Conservation (phyloP, 208 protist species). For the Herpetomonas muscarum region DNA sequence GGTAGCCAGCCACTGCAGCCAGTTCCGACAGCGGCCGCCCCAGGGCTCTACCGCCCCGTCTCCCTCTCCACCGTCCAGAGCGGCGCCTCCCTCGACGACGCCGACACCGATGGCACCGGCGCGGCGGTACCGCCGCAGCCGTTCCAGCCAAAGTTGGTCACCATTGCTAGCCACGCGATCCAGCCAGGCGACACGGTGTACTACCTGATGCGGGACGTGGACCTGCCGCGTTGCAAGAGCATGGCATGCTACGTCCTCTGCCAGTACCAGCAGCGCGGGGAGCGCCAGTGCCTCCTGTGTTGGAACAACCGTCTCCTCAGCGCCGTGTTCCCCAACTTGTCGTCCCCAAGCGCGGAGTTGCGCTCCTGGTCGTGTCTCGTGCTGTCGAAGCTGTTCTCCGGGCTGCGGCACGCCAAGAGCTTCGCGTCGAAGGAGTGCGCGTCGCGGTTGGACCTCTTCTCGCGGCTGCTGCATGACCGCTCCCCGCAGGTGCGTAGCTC, state of each 20-base stretch:
- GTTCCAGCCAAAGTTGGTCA: slow-evolving; percentile 8
- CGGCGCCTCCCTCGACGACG: not conserved
- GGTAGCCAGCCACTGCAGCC: not conserved
- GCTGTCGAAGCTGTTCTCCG: slow-evolving; percentile 64
- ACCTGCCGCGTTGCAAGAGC: slow-evolving; percentile 73
- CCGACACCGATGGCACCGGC: not conserved
- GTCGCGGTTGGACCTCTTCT: slow-evolving; percentile 66
- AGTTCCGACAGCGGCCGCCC: not conserved
- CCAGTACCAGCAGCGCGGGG: slow-evolving; percentile 62
- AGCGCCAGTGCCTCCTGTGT: slow-evolving; percentile 58
- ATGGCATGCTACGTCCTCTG: slow-evolving; percentile 94
- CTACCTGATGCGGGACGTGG: slow-evolving; percentile 62
- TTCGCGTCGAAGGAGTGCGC: slow-evolving; percentile 76
- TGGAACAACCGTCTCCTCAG: slow-evolving; percentile 85
- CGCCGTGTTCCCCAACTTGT: slow-evolving; percentile 61
- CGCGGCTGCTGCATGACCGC: slow-evolving; percentile 67
- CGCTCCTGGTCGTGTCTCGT: slow-evolving; percentile 82
- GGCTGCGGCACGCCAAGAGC: slow-evolving; percentile 69
- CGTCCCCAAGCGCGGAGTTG: slow-evolving; percentile 62
- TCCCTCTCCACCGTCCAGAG: not conserved
- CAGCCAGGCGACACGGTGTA: slow-evolving; percentile 46
- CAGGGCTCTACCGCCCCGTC: not conserved
- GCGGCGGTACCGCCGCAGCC: slow-evolving; percentile 5
- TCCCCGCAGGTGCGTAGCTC: slow-evolving; percentile 87
- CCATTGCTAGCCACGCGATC: slow-evolving; percentile 47